Evolutionary conservation across 2,329 filamentous ascomycete species (phyloP).

Genomic region (Hymenoscyphus repandus): DNA sequence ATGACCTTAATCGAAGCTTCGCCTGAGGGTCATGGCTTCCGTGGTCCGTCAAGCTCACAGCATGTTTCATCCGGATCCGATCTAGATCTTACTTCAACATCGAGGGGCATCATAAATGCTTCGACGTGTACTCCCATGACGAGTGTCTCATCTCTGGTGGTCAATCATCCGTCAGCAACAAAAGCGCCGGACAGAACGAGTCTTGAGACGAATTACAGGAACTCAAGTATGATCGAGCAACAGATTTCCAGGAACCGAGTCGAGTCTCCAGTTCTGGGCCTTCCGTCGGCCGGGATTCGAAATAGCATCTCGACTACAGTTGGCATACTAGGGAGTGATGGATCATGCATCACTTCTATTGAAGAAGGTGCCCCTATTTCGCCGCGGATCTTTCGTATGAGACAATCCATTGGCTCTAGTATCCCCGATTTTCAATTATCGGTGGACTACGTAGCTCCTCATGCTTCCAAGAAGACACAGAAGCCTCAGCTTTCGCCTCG

Average conservation of each 20-base stretch:
- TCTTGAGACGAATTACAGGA: neutral
- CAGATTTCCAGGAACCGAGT: neutral
- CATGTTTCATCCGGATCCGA: constrained; percentile 14
- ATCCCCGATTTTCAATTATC: constrained; percentile 6
- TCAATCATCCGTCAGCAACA: constrained; percentile 17
- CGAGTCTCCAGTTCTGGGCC: neutral
- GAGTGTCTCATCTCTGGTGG: constrained; percentile 21
- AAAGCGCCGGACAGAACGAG: neutral
- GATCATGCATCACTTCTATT: neutral
- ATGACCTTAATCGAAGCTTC: neutral
- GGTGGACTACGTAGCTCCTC: neutral
- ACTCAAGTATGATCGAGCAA: neutral
- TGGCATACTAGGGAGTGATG: constrained; percentile 8
- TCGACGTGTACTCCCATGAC: constrained; percentile 22
- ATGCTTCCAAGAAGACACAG: neutral
- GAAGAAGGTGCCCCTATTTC: neutral
- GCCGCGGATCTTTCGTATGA: neutral
- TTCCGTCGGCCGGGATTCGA: neutral
- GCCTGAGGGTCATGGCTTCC: neutral
- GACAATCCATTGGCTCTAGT: constrained; percentile 2
- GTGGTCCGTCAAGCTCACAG: constrained; percentile 8
- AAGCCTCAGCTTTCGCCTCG: neutral
- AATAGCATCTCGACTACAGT: constrained; percentile 1
- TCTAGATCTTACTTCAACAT: constrained; percentile 15
- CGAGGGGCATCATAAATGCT: constrained; percentile 8